Conservation (phyloP, 345 rosid genomes). For the Hypericum androsaemum region DNA sequence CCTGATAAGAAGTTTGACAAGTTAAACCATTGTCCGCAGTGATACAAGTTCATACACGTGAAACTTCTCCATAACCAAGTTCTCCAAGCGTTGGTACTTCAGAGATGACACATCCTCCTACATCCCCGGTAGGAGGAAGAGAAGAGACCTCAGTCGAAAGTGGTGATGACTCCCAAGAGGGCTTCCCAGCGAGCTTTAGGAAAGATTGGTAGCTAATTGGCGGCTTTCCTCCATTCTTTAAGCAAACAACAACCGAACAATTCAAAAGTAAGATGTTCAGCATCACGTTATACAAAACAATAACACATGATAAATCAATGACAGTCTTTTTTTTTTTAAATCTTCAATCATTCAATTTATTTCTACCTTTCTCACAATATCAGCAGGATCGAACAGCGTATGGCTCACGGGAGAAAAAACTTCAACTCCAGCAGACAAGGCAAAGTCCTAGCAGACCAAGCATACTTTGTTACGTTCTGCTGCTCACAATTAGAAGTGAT, state of each 20-base stretch:
- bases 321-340: neutral
- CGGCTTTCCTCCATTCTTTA: conserved; percentile 77
- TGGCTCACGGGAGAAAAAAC: conserved; percentile 85
- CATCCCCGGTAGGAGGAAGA: conserved; percentile 61
- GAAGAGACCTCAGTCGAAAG: conserved; percentile 40
- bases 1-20: neutral
- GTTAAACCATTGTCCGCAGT: neutral
- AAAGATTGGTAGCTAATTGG: conserved; percentile 79
- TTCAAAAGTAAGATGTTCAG: conserved; percentile 7
- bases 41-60: conserved; percentile 32
- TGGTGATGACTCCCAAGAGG: conserved; percentile 49
- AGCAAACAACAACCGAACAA: neutral
- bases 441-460: conserved; percentile 37
- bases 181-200: conserved; percentile 82
- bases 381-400: conserved; percentile 67
- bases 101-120: conserved; percentile 40
- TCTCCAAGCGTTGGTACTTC: conserved; percentile 58
- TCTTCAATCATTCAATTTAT: neutral
- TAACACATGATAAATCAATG: neutral
- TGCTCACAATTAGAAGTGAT: too few relatives aligned
- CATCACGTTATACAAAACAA: conserved; percentile 8
- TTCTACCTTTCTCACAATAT: conserved; percentile 52
- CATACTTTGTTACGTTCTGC: neutral
- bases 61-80: conserved; percentile 52
- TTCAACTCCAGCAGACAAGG: conserved; percentile 58